phyloP scores from a whole-genome alignment of 495 filamentous ascomycete genomes.

The Chaetomium cochliodes region DNA sequence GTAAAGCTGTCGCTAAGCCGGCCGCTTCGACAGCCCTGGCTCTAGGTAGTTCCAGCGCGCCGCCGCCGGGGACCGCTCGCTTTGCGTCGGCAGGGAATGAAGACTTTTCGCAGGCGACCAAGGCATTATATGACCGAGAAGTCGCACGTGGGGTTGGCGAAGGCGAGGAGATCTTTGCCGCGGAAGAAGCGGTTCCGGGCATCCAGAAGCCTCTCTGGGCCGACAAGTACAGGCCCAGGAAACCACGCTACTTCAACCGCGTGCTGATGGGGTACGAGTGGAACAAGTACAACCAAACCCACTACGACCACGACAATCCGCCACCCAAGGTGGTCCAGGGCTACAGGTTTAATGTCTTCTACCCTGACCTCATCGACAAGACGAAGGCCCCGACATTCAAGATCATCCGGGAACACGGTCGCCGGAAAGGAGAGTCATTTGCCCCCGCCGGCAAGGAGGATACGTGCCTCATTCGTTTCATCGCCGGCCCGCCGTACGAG shows the following conservation, averaged over 20 bases:
- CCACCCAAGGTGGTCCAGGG: conserved; percentile 98
- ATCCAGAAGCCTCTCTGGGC: conserved; percentile 74
- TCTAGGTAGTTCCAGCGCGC: conserved; percentile 35
- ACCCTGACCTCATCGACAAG: conserved; percentile 97
- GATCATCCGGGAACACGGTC: conserved; percentile 87
- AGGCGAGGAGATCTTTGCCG: conserved; percentile 94
- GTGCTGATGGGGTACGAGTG: conserved; percentile 99
- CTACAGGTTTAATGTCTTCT: conserved; percentile 99
- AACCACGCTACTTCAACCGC: conserved; percentile 95
- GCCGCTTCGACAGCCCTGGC: conserved; percentile 32
- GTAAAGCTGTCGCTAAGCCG: conserved; percentile 30
- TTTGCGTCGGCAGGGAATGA: conserved; percentile 75
- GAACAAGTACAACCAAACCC: conserved; percentile 99
- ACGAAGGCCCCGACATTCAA: conserved; percentile 89
- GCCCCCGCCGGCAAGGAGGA: conserved; percentile 97
- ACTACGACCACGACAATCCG: conserved; percentile 98
- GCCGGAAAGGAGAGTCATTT: conserved; percentile 86
- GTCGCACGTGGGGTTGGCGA: conserved; percentile 88
- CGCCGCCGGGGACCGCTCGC: conserved; percentile 60
- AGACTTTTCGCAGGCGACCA: conserved; percentile 89
- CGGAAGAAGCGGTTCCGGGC: conserved; percentile 76
- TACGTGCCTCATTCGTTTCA: conserved; percentile 93
- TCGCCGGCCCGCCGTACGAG: conserved; percentile 93
- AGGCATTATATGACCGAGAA: conserved; percentile 87
- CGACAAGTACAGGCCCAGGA: conserved; percentile 83